phyloP scores from a whole-genome alignment of 306 rosid genomes.

The Boehmeria nivea region DNA sequence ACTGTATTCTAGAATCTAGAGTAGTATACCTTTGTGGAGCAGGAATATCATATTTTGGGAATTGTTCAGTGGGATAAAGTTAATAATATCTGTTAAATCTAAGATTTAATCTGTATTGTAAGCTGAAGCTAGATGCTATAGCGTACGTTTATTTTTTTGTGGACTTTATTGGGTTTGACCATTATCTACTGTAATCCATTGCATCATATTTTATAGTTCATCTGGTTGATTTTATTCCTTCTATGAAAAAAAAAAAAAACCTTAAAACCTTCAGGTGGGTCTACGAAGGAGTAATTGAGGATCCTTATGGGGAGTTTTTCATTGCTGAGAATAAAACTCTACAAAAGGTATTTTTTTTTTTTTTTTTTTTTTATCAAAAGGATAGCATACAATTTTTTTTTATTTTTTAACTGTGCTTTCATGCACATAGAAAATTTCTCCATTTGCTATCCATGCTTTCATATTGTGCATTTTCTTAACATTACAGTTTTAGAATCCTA shows the following conservation, averaged over 20 bases:
- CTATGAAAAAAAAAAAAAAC: constrained; percentile 27
- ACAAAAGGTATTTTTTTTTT: constrained; percentile 47
- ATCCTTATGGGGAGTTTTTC: constrained; percentile 94
- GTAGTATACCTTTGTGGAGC: neutral
- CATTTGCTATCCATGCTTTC: no score
- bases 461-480: constrained; percentile 12
- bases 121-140: no score
- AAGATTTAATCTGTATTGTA: no score
- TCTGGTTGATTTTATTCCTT: constrained; percentile 17
- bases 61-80: neutral
- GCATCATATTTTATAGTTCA: constrained; percentile 5
- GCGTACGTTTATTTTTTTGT: no score
- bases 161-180: neutral
- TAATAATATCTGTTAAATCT: no score
- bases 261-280: constrained; percentile 98
- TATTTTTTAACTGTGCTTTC: no score
- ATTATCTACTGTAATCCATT: constrained; percentile 1
- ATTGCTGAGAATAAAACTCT: constrained; percentile 88
- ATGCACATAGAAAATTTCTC: no score
- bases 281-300: constrained; percentile 94
- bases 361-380: no score
- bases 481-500: constrained; percentile 25
- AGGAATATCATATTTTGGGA: neutral
- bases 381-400: no score
- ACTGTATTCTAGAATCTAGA: no score